Evolutionary conservation across 257 asterid genomes (phyloP), one percentile per base, ranked within the genome.

Genomic region (Linderniella brevidens): DNA sequence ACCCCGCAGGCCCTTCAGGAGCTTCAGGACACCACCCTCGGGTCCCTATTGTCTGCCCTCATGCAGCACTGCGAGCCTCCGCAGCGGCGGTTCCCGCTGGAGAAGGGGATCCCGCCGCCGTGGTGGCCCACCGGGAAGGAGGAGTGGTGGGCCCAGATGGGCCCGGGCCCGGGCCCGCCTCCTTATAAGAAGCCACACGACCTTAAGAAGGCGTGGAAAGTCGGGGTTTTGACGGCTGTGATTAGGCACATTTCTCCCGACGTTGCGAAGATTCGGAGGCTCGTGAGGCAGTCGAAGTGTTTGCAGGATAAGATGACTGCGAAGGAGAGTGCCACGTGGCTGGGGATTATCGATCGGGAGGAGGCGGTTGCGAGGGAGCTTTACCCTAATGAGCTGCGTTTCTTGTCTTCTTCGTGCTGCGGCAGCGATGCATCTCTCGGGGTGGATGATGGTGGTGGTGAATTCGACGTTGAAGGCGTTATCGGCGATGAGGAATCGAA

Each of bases 221-320:
- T 46, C 14, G 51, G 51, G n/a, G 51, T 46, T 9, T 17, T 46
- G 25, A 46, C 51, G 19, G 51, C 51, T 1, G 51, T 46, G 12
- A 46, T 46, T 8, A 46, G 25, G 51, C 51, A 46, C 14, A 46
- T 46, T 29, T 46, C 51, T 4, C 51, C 51, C 11, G 51, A 46
- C 25, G 5, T 46, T 19, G 51, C 51, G 10, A 46, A 46, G 35
- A 46, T 46, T 9, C 10, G 51, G 2, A 46, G 51, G 25, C 36
- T 46, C n/a, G 14, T 46, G 2, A 46, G 51, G 51, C 51, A 46
- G 14, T 46, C 51, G 11, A 46, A 46, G 51, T 46, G 51, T 17
- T 46, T 46, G 36, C 51, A 46, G 35, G 51, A 46, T 46, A 46
- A 46, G 51, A 46, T 46, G 51, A 46, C 51, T 3, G 51, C 51